Conservation (phyloP, 306 rosid genomes). For the Begonia loranthoides region DNA sequence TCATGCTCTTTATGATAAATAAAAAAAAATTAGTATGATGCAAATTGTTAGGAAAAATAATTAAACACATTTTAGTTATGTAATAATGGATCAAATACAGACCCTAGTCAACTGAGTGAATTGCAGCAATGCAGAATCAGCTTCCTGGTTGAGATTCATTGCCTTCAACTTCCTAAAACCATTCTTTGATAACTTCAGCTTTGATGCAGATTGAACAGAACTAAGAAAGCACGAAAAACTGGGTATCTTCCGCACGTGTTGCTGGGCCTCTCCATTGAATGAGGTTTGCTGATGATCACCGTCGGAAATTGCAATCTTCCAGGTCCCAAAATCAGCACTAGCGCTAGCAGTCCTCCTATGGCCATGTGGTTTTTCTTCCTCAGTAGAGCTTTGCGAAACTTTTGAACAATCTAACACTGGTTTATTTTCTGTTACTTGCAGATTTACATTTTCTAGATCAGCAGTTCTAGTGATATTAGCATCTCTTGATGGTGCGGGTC, state of each 20-base stretch:
- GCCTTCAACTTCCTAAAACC: constrained; percentile 69
- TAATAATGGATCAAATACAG: constrained; percentile 17
- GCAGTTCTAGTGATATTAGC: constrained; percentile 10
- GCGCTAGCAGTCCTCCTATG: constrained; percentile 96
- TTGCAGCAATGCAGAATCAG: constrained; percentile 25
- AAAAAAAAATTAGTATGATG: constrained; percentile 4
- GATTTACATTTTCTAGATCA: constrained; percentile 19
- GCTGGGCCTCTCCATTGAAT: constrained; percentile 21
- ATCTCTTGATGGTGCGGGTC: constrained; percentile 18
- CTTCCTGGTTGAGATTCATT: constrained; percentile 29
- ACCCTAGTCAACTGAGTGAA: constrained; percentile 51
- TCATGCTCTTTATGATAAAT: constrained; percentile 27
- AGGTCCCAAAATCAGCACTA: constrained; percentile 59
- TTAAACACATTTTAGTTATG: not conserved
- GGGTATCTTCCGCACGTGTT: constrained; percentile 61
- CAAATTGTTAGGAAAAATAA: not conserved
- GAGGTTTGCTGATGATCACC: constrained; percentile 25
- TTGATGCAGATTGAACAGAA: constrained; percentile 51
- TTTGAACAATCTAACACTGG: constrained; percentile 16
- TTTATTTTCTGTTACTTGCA: constrained; percentile 20
- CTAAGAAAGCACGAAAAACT: constrained; percentile 69
- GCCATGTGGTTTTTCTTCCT: constrained; percentile 45
- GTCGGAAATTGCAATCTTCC: constrained; percentile 65
- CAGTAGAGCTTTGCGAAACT: constrained; percentile 21
- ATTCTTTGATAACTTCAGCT: constrained; percentile 67